Evolutionary conservation across 192 early-diverging fungal genomes (phyloP), one percentile per base, ranked within the genome.

Genomic region (Coemansia sp.): DNA sequence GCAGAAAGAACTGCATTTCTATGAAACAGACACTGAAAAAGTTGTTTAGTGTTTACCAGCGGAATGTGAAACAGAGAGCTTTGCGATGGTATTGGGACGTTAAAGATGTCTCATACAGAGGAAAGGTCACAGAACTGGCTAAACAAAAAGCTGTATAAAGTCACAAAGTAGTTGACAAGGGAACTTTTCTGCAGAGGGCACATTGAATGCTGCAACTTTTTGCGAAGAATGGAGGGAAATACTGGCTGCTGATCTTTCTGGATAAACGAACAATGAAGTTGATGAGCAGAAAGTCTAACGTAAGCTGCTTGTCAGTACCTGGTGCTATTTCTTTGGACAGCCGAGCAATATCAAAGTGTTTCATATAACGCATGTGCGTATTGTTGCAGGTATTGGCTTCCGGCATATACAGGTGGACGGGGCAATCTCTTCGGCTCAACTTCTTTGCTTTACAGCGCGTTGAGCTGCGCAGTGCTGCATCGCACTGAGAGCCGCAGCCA

Each of bases 1-100:
- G 21, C 75, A 82, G 54, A 82, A 86, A 60, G 85, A 90, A 69
- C 72, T 69, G 22, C 19, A 60, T 71, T 65, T 66, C 56, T 76
- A 79, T 54, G 76, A 77, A 5, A 19, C 72, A 66, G 17, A 58
- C 45, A 54, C 57, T 78, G 64, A 68, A 70, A 29, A 73, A 65
- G 72, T 69, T 72, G 35, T 74, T 74, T 58, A 80, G 77, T 8
- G 7, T 8, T 35, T 35, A 35, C 6, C 7, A 35, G 32, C 32
- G 2, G 32, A 8, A 8, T 35, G 32, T 35, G 32, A 35, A 35
- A 35, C 32, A 8, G 32, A 35, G 32, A 35, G 32, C 32, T 35
- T 35, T 35, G 32, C 7, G 32, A 8, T 35, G 32, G 32, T 9
- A 8, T 35, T 35, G 32, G 7, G 32, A 6, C 32, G 32, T 35